Evolutionary conservation across 78 protist genomes (phyloP), one percentile per base, ranked within the genome.

Genomic region (Planoprotostelium fungivorum): DNA sequence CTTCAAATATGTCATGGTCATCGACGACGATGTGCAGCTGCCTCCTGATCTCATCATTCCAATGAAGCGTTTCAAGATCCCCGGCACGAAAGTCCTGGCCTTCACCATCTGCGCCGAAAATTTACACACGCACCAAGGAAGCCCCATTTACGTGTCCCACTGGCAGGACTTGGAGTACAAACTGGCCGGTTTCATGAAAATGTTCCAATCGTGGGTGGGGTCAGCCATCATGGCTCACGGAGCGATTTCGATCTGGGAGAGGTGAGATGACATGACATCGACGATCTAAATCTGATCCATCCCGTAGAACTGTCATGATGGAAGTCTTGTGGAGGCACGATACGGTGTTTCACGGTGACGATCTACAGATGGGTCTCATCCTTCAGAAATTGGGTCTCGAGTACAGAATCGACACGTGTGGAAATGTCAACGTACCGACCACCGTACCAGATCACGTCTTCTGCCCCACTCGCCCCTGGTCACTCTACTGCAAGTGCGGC

Each of bases 271-370:
- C 16, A 51, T 51, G 16, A 25, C 31, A 25, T 51, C 16, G 16
- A 25, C 16, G 5, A 16, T 25, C 16, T 51, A 51, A 25, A 25
- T 51, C 5, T 51, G 16, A 51, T 51, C 31, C 5, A 51, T 51
- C n/a, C n/a, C n/a, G n/a, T 51, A 51, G 73, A 16, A 16, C 16
- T 5, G 16, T 16, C 31, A 51, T 51, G 73, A 51, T 51, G 73
- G 73, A 51, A 51, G 73, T 51, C 31, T 51, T 51, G 73, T 51
- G 73, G 73, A 51, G 73, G 73, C 73, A 51, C 73, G 73, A 51
- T 51, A 51, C 73, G 16, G 73, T 51, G 16, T 51, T 51, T 16
- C 73, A 51, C 16, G 73, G 73, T 25, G 73, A 51, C 73, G 73
- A 51, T 51, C 73, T 51, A 51, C 73, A 51, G 73, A 51, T 51